phyloP scores from a whole-genome alignment of 331 rosid genomes.

The Dryas integrifolia region DNA sequence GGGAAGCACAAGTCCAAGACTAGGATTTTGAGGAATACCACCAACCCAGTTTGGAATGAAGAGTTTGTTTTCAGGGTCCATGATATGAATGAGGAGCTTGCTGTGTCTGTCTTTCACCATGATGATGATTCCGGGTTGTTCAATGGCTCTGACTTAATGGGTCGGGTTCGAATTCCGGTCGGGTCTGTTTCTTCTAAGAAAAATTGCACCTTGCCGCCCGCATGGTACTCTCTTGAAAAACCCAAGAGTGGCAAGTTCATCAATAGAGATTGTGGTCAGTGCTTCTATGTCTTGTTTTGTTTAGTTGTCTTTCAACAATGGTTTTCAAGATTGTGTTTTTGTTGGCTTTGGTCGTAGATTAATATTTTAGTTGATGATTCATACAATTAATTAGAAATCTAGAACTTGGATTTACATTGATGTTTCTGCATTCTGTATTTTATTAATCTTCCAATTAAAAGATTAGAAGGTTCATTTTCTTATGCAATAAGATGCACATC shows the following conservation, averaged over 20 bases:
- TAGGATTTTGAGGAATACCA: conserved; percentile 41
- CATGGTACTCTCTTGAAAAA: conserved; percentile 62
- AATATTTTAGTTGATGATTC: neutral
- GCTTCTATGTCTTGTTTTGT: neutral
- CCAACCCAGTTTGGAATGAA: conserved; percentile 62
- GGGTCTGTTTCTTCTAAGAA: conserved; percentile 45
- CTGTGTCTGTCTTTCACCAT: conserved; percentile 39
- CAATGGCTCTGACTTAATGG: conserved; percentile 45
- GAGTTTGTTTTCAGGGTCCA: conserved; percentile 62
- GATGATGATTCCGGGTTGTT: conserved; percentile 31
- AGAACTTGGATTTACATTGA: neutral
- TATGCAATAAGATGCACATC: neutral
- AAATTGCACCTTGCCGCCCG: conserved; percentile 53
- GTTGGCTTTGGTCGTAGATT: neutral
- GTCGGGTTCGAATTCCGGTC: conserved; percentile 58
- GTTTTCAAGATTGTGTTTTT: conserved; percentile 8
- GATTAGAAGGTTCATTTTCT: neutral
- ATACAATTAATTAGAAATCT: neutral
- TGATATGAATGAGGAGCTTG: conserved; percentile 49
- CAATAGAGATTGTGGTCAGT: conserved; percentile 63
- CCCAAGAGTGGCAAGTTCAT: conserved; percentile 44
- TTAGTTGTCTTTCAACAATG: neutral
- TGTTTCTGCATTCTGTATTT: neutral
- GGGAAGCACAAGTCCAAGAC: conserved; percentile 63
- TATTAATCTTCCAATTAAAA: neutral